Percentiles rank a stretch among this genome's conserved stretches.
phyloP scores from a whole-genome alignment of 208 protist genomes.

The Leishmania mexicana region DNA sequence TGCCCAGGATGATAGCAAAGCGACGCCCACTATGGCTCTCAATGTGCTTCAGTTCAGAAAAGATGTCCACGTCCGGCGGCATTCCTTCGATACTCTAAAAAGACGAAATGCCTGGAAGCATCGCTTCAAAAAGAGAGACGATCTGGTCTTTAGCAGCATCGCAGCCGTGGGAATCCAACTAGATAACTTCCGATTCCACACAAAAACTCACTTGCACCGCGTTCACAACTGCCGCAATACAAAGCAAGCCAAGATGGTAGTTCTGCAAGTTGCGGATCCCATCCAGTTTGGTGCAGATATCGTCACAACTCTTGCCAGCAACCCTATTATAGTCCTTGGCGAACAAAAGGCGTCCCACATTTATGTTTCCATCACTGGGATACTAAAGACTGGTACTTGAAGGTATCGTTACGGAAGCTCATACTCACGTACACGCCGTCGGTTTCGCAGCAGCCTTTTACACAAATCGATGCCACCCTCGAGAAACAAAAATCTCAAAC shows the following conservation, averaged over 20 bases:
- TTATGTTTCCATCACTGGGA: conserved; percentile 23
- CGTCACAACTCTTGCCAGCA: conserved; percentile 17
- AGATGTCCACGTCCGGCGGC: conserved; percentile 18
- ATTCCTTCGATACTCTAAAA: conserved; percentile 1
- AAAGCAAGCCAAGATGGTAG: conserved; percentile 31
- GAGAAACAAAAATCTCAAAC: too few relatives aligned
- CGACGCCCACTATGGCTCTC: conserved; percentile 33
- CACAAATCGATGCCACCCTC: too few relatives aligned
- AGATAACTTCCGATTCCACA: conserved; percentile 16
- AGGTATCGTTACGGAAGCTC: too few relatives aligned
- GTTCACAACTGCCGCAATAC: conserved; percentile 31
- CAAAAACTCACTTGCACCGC: conserved; percentile 21
- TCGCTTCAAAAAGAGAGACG: conserved; percentile 20
- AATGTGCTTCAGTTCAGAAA: conserved; percentile 34
- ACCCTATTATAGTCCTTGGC: conserved; percentile 31
- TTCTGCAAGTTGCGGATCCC: conserved; percentile 19
- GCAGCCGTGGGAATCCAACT: conserved; percentile 16
- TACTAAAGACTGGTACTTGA: conserved; percentile 21
- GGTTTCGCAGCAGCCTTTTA: too few relatives aligned
- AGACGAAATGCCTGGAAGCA: conserved; percentile 21
- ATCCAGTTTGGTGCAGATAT: conserved; percentile 31
- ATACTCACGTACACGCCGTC: too few relatives aligned
- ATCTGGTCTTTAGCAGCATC: conserved; percentile 22
- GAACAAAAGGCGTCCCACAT: conserved; percentile 29
- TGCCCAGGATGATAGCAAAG: conserved; percentile 37